These are phyloP conservation scores for Fusarium sororula DNA, from an alignment of 2,329 filamentous ascomycete species.

Conservation along the genomic window DNA sequence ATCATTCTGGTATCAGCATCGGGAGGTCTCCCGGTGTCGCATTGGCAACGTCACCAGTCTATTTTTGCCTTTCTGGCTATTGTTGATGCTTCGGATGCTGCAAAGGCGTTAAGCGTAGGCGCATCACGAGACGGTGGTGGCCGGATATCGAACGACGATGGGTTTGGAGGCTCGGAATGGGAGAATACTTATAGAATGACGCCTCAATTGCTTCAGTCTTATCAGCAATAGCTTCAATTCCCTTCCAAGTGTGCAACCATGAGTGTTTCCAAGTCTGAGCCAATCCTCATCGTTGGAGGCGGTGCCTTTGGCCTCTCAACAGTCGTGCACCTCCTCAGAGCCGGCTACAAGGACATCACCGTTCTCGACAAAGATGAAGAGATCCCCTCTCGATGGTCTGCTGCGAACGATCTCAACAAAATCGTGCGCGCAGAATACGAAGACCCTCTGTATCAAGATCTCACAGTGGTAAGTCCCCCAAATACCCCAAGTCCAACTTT, in stretches of 20 bases:
- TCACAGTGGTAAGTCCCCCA: conserved; percentile 56
- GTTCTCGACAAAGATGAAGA: conserved; percentile 54
- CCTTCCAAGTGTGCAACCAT: not conserved
- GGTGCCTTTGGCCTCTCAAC: conserved; percentile 62
- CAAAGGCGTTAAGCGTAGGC: not conserved
- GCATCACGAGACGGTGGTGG: not conserved
- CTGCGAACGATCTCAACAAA: conserved; percentile 69
- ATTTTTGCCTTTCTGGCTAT: not conserved
- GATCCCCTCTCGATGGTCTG: conserved; percentile 58
- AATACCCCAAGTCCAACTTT: not conserved
- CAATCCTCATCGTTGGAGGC: conserved; percentile 54
- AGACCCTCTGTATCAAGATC: conserved; percentile 63
- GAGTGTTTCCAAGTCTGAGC: conserved; percentile 34
- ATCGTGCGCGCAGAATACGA: conserved; percentile 69
- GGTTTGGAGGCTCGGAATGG: too few species aligned
- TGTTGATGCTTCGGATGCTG: not conserved
- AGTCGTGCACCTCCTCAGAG: conserved; percentile 55
- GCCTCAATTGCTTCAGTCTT: not conserved
- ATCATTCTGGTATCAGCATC: not conserved
- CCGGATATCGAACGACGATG: not conserved
- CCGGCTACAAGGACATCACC: conserved; percentile 57
- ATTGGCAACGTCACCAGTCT: not conserved
- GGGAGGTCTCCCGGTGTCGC: conserved; percentile 2
- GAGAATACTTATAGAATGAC: not conserved
- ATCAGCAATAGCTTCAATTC: not conserved